phyloP scores from a whole-genome alignment of 345 rosid genomes.

The Anastatica hierochuntica region DNA sequence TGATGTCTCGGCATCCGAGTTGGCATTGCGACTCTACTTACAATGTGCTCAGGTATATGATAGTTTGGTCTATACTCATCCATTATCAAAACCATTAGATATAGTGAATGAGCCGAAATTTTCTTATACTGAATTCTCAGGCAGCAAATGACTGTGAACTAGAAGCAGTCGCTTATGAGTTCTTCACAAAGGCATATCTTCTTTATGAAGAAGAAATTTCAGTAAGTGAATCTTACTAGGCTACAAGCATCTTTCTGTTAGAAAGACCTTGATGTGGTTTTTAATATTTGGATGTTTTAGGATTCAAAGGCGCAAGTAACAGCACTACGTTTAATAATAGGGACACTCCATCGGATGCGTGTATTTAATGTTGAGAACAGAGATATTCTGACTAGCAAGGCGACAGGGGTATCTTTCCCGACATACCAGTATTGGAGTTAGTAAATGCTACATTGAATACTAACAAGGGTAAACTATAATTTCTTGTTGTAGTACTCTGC shows the following conservation, averaged over 20 bases:
- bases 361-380: slow-evolving; percentile 90
- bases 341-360: slow-evolving; percentile 95
- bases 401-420: slow-evolving; percentile 70
- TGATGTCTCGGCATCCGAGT: slow-evolving; percentile 68
- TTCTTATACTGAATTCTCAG: slow-evolving; percentile 31
- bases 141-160: slow-evolving; percentile 85
- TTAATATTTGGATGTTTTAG: slow-evolving; percentile 38
- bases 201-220: slow-evolving; percentile 94
- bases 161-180: slow-evolving; percentile 84
- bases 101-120: slow-evolving; percentile 4
- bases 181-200: slow-evolving; percentile 93
- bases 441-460: neutral
- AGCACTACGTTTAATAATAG: slow-evolving; percentile 75
- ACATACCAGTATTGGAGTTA: slow-evolving; percentile 2
- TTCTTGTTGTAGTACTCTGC: slow-evolving; percentile 75
- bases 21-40: slow-evolving; percentile 73
- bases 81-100: slow-evolving; percentile 1
- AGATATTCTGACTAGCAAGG: slow-evolving; percentile 84
- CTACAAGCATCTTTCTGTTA: neutral
- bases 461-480: neutral
- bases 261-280: slow-evolving; percentile 11
- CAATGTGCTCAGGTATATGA: slow-evolving; percentile 80
- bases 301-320: slow-evolving; percentile 96
- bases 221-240: slow-evolving; percentile 41
- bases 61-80: neutral